phyloP scores from a whole-genome alignment of 2,329 filamentous ascomycete species.

The Cercospora citrullina region DNA sequence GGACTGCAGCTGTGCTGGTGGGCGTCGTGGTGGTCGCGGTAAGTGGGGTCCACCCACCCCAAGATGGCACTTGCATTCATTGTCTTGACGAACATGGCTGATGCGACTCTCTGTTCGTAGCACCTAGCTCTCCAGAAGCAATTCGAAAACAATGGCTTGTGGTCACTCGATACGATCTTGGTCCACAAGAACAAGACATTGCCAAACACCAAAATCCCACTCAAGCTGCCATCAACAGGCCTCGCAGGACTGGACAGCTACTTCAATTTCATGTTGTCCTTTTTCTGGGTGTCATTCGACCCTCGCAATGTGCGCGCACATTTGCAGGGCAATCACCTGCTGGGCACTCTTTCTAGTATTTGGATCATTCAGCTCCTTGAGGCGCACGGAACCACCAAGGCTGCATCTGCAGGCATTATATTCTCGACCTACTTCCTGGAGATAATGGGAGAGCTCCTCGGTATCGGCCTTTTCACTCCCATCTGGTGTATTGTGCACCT shows the following conservation, averaged over 20 bases:
- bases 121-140: slow-evolving; percentile 26
- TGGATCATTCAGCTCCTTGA: slow-evolving; percentile 29
- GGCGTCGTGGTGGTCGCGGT: slow-evolving; percentile 2
- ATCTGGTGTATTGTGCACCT: slow-evolving; percentile 28
- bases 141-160: slow-evolving; percentile 27
- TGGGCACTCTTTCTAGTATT: slow-evolving; percentile 26
- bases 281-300: slow-evolving; percentile 27
- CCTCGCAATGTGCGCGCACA: slow-evolving; percentile 26
- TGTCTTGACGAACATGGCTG: background rate
- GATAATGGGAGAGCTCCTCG: slow-evolving; percentile 28
- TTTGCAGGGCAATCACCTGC: slow-evolving; percentile 26
- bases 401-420: slow-evolving; percentile 8
- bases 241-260: slow-evolving; percentile 26
- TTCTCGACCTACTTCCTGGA: slow-evolving; percentile 27
- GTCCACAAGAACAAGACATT: slow-evolving; percentile 22
- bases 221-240: slow-evolving; percentile 24
- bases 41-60: background rate
- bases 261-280: slow-evolving; percentile 29
- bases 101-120: background rate
- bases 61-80: no score
- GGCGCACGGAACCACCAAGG: slow-evolving; percentile 18
- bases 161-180: slow-evolving; percentile 20
- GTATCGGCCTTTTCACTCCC: slow-evolving; percentile 28
- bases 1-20: background rate
- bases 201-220: slow-evolving; percentile 27